Evolutionary conservation across 768 basidiomycete species (phyloP), one percentile per base, ranked within the genome.

Genomic region (Naematelia encephala): DNA sequence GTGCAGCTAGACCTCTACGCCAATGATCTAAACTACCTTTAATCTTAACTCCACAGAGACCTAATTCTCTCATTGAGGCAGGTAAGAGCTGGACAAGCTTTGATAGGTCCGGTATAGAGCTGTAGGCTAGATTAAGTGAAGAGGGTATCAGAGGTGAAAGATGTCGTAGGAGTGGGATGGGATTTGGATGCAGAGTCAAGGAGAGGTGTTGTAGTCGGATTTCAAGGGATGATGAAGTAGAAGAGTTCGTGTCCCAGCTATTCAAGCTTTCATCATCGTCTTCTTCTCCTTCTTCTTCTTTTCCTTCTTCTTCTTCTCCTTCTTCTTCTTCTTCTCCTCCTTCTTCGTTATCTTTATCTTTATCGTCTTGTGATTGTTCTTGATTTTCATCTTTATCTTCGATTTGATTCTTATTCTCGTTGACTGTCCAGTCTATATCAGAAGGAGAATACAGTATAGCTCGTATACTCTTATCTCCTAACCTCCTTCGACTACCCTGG

Each of bases 111-210:
- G 49, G 48, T 12, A 70, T 21, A 5, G 61, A 61, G 2, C 51
- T 56, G 30, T 65, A 67, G 10, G 63, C 56, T 26, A 70, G 43
- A 46, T 70, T 70, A 26, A 70, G 39, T 1, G 69, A 70, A 5
- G 61, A 65, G 11, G 67, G 50, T 39, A 56, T 19, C 3, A 51
- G 21, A 2, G 55, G 28, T 22, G 54, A 48, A 10, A 28, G n/a
- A 5, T 50, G 52, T 13, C 63, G 42, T 28, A 55, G 56, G 25
- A 39, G 34, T 39, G 34, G 16, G 34, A 39, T 45, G 8, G 69
- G 66, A 16, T 57, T 59, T 1, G 66, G 39, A 51, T 70, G 66
- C 28, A 70, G 56, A 1, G 61, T 67, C 14, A 70, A 29, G 3
- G 66, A 54, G 4, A 70, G 56, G 28, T 70, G 61, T 12, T 57